These are phyloP conservation scores for Pythium volutum DNA, from an alignment of 352 stramenopile species.

Conservation along the genomic window DNA sequence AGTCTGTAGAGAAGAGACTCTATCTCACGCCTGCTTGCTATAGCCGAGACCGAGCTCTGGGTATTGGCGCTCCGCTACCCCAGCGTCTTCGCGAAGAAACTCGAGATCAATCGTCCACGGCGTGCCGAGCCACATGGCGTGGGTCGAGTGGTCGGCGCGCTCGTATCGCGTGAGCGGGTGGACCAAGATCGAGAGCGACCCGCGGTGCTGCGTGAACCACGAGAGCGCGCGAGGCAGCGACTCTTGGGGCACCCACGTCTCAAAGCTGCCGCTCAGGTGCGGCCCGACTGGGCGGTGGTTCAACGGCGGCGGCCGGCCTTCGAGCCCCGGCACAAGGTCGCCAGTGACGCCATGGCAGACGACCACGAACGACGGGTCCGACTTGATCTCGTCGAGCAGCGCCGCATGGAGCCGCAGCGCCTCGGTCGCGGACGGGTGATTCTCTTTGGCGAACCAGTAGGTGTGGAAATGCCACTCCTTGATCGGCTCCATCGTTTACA, in stretches of 20 bases:
- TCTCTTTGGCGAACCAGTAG: slow-evolving; percentile 53
- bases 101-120: slow-evolving; percentile 43
- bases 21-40: slow-evolving; percentile 22
- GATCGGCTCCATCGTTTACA: slow-evolving; percentile 21
- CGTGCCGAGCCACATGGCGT: slow-evolving; percentile 52
- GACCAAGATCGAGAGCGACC: slow-evolving; percentile 53
- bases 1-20: neutral
- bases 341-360: slow-evolving; percentile 49
- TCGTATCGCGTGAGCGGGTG: slow-evolving; percentile 66
- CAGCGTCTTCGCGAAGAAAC: slow-evolving; percentile 31
- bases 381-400: slow-evolving; percentile 44
- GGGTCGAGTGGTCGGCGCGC: slow-evolving; percentile 46
- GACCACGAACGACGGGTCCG: slow-evolving; percentile 50
- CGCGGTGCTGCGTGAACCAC: slow-evolving; percentile 68
- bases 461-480: slow-evolving; percentile 81
- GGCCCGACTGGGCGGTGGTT: slow-evolving; percentile 59
- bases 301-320: slow-evolving; percentile 33
- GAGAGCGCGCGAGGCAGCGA: slow-evolving; percentile 51
- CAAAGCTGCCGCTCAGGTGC: slow-evolving; percentile 63
- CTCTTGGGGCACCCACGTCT: slow-evolving; percentile 65
- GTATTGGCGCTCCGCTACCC: slow-evolving; percentile 42
- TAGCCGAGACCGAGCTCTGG: slow-evolving; percentile 59
- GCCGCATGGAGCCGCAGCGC: slow-evolving; percentile 40
- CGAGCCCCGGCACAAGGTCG: slow-evolving; percentile 33
- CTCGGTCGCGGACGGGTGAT: slow-evolving; percentile 35